A percentile compares a stretch with the other conserved stretches of the same genome.
Conservation (phyloP, 495 filamentous ascomycete species). For the Aspergillus sclerotiicarbonarius region DNA sequence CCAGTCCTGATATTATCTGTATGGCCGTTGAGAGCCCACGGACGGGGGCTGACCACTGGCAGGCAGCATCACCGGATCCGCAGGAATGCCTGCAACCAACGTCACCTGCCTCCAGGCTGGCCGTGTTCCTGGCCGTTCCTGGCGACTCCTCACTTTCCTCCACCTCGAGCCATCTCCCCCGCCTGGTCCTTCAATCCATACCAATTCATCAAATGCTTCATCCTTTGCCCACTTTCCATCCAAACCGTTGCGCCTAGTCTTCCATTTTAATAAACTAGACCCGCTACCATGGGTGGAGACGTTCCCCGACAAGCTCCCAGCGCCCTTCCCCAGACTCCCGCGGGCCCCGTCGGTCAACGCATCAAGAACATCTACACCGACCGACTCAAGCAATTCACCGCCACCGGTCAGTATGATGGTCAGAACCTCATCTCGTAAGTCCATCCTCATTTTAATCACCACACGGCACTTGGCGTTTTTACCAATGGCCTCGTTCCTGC, state of each 20-base stretch:
- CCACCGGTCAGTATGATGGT: conserved; percentile 73
- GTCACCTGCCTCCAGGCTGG: neutral
- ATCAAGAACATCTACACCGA: conserved; percentile 86
- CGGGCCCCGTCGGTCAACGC: conserved; percentile 72
- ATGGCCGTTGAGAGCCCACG: neutral
- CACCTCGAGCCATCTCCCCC: conserved; percentile 5
- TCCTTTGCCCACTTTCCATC: neutral
- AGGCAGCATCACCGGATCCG: neutral
- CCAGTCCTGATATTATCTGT: neutral
- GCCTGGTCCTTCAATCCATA: conserved; percentile 2
- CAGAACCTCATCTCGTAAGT: conserved; percentile 70
- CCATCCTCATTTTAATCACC: neutral
- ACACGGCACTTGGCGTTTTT: neutral
- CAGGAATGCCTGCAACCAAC: neutral
- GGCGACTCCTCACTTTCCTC: conserved; percentile 7
- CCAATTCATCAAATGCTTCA: neutral
- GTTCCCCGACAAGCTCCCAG: conserved; percentile 37
- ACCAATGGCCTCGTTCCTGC: neutral
- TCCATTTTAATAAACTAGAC: conserved; percentile 6
- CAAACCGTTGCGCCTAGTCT: neutral
- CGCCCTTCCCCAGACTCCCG: conserved; percentile 56
- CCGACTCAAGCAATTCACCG: conserved; percentile 77
- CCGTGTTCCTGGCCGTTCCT: conserved; percentile 11
- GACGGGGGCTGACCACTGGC: neutral
- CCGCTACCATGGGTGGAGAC: conserved; percentile 49